These are phyloP conservation scores for Colletotrichum theobromicola DNA, from an alignment of 2,329 filamentous ascomycete species.

Conservation along the genomic window DNA sequence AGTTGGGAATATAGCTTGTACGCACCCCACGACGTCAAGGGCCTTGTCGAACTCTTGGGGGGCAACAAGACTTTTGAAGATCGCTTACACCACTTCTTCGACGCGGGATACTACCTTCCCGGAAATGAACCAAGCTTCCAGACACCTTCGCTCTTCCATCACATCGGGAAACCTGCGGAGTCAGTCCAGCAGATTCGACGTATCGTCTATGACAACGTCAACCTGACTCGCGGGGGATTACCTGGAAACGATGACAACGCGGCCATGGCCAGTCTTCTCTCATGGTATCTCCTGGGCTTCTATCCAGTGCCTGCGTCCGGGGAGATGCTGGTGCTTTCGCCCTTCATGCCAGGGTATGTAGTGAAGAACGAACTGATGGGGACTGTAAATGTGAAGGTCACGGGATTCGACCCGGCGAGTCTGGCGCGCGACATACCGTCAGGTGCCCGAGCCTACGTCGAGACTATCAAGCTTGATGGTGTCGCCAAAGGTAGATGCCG, in stretches of 20 bases:
- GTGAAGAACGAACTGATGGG: background rate
- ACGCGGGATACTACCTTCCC: background rate
- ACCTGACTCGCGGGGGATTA: background rate
- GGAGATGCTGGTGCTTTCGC: background rate
- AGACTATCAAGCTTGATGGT: background rate
- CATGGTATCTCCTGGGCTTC: background rate
- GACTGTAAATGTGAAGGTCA: background rate
- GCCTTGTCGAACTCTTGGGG: background rate
- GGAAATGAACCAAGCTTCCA: constrained; percentile 7
- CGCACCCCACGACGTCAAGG: background rate
- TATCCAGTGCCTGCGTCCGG: background rate
- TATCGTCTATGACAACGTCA: background rate
- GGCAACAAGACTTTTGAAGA: background rate
- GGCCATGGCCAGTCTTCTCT: background rate
- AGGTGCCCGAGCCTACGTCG: background rate
- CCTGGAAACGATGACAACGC: background rate
- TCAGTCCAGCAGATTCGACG: background rate
- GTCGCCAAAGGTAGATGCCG: background rate
- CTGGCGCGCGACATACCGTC: background rate
- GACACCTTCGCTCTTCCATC: background rate
- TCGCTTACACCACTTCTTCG: background rate
- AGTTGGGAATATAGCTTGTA: constrained; percentile 1
- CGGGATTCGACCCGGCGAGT: background rate
- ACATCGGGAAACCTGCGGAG: background rate
- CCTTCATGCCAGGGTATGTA: background rate